Conservation (phyloP, 140 eudicot genomes). For the Ambrosia hybrid region DNA sequence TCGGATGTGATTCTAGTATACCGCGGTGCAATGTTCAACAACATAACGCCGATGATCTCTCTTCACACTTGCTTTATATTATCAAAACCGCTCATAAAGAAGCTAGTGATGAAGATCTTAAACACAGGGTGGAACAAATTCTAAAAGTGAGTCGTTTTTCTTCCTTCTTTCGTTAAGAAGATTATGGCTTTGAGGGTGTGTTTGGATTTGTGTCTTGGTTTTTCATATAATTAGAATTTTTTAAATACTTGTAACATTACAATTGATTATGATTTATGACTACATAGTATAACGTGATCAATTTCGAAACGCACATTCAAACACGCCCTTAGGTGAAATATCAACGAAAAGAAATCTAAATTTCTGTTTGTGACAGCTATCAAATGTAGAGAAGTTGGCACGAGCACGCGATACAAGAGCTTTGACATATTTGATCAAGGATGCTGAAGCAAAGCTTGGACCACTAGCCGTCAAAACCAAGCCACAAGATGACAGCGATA, state of each 20-base stretch:
- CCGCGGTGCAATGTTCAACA: slow-evolving; percentile 56
- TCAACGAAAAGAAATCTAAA: slow-evolving; percentile 4
- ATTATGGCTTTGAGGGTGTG: too few relatives aligned
- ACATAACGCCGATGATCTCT: slow-evolving; percentile 54
- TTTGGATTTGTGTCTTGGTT: not conserved
- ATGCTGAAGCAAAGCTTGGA: slow-evolving; percentile 69
- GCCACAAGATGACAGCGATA: slow-evolving; percentile 10
- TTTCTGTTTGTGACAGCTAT: slow-evolving; percentile 40
- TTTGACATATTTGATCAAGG: slow-evolving; percentile 54
- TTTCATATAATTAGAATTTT: not conserved
- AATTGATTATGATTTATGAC: not conserved
- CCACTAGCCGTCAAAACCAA: slow-evolving; percentile 43
- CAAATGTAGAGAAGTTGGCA: slow-evolving; percentile 55
- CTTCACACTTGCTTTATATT: slow-evolving; percentile 51
- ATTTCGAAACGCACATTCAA: not conserved
- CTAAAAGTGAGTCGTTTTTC: slow-evolving; percentile 42
- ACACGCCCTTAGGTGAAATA: not conserved
- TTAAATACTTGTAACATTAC: not conserved
- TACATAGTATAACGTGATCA: not conserved
- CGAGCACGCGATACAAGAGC: slow-evolving; percentile 73
- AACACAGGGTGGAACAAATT: slow-evolving; percentile 63
- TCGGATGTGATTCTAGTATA: slow-evolving; percentile 66
- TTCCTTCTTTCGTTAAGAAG: too few relatives aligned
- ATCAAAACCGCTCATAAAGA: slow-evolving; percentile 57
- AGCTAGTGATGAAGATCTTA: slow-evolving; percentile 50